Evolutionary conservation across 257 asterid species (phyloP).

Genomic region (Solanum tarijense): DNA sequence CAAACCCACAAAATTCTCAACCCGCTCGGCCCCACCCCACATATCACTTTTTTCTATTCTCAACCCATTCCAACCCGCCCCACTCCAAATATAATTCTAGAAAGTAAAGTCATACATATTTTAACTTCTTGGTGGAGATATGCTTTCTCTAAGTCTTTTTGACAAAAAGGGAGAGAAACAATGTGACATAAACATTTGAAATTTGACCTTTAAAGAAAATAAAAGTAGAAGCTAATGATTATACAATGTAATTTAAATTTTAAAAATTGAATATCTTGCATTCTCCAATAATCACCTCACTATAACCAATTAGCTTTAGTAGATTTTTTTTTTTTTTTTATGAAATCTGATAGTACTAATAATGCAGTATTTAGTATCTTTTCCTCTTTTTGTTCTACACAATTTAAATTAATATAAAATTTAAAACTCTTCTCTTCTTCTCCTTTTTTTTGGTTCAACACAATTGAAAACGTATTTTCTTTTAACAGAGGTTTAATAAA

Average conservation of each 20-base stretch:
- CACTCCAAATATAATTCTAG: too few relatives aligned
- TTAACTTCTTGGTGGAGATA: too few relatives aligned
- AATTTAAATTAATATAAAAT: too few relatives aligned
- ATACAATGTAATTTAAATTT: background rate
- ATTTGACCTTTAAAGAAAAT: background rate
- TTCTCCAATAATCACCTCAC: background rate
- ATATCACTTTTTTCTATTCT: too few relatives aligned
- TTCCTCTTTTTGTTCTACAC: background rate
- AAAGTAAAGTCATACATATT: too few relatives aligned
- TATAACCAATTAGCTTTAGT: background rate
- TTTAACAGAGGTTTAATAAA: too few relatives aligned
- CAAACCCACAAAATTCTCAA: too few relatives aligned
- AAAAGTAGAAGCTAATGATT: background rate
- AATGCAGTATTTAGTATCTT: background rate
- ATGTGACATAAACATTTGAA: background rate
- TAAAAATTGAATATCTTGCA: too few relatives aligned
- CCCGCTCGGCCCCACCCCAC: too few relatives aligned
- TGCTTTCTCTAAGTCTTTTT: background rate
- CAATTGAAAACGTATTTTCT: slow-evolving; percentile 15
- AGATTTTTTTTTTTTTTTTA: background rate
- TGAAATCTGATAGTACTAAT: background rate
- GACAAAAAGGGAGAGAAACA: background rate
- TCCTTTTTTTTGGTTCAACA: background rate
- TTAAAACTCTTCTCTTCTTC: background rate
- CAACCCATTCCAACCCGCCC: too few relatives aligned